These are phyloP conservation scores for Heliosperma pusillum DNA, from an alignment of 148 eudicot genomes.

Conservation along the genomic window DNA sequence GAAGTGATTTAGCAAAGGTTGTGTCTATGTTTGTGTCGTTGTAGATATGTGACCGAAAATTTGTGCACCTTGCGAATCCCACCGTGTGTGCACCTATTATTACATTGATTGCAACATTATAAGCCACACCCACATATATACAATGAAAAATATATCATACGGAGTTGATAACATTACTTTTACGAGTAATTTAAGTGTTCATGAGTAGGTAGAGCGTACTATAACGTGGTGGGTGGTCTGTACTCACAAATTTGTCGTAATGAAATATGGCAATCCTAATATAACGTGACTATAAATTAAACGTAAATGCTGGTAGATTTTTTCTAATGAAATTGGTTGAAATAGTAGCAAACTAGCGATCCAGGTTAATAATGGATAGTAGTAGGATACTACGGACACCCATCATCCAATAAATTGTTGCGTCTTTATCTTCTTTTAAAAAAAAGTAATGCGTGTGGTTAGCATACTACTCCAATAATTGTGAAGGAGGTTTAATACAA, in stretches of 20 bases:
- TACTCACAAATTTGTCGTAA: no score
- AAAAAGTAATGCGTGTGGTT: neutral
- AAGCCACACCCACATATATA: neutral
- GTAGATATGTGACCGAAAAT: conserved; percentile 54
- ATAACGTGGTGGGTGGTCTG: no score
- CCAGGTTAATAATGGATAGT: neutral
- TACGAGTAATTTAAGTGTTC: no score
- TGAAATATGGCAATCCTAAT: no score
- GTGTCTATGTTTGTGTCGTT: conserved; percentile 59
- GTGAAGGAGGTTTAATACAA: neutral
- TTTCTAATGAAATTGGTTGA: no score
- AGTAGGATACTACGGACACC: neutral
- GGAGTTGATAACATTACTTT: no score
- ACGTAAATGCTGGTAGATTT: no score
- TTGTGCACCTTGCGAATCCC: conserved; percentile 66
- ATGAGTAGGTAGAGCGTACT: no score
- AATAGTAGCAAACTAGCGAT: no score
- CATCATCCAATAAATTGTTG: neutral
- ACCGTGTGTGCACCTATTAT: conserved; percentile 60
- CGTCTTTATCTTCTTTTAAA: neutral
- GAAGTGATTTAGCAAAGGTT: conserved; percentile 37
- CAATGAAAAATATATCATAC: no score
- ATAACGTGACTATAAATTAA: no score
- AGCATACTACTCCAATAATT: conserved; percentile 8
- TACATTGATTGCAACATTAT: neutral